Base-by-base conservation (phyloP, 2,329 filamentous ascomycete species). In the Diaporthe eres region DNA sequence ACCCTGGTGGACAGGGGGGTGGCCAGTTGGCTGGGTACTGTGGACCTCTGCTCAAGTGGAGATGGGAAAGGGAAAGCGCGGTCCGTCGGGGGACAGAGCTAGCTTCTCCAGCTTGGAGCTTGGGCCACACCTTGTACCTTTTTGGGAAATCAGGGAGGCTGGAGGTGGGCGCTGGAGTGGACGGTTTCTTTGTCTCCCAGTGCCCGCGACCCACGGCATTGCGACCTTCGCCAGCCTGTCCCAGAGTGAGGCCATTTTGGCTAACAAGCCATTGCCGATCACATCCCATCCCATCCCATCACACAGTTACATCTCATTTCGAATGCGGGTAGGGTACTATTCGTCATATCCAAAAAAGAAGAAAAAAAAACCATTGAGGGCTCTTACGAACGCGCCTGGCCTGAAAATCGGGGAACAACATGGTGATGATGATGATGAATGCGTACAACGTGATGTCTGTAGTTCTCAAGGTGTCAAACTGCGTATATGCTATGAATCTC, bases 121-220 rank as follows among this genome's bases (percentile, higher is more conserved):
- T 75, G 70, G 74, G 74, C 74, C 58, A 72, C 55, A 39, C 28
- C 42, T 60, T 72, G 71, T 71, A 58, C 53, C 22, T 8, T 60
- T 51, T 31, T 25, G 34, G 34, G 53, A 75, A 75, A 72, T 60
- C 39, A 55, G 37, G 42, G 67, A 55, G 74, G 74, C 74, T 75
- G 49, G 74, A 68, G 9, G 28, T 37, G 63, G 47, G 31, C 37
- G 47, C 13, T 31, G 34, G 31, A 53, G 31, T 31, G 47, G 13
- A 25, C 58, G 22, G 6, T 10, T 28, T 68, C n/a, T 72, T 53
- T 53, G 57, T 53, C 34, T 28, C 25, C 55, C 37, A 49, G 4
- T 15, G 34, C 28, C 34, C n/a, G 28, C 22, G 25, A 58, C 22
- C 42, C 51, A 19, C 19, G 37, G 34, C 28, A 44, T 44, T 44